Evolutionary conservation across 1,284 basidiomycete species (phyloP).

Genomic region (Rhizoctonia solani): DNA sequence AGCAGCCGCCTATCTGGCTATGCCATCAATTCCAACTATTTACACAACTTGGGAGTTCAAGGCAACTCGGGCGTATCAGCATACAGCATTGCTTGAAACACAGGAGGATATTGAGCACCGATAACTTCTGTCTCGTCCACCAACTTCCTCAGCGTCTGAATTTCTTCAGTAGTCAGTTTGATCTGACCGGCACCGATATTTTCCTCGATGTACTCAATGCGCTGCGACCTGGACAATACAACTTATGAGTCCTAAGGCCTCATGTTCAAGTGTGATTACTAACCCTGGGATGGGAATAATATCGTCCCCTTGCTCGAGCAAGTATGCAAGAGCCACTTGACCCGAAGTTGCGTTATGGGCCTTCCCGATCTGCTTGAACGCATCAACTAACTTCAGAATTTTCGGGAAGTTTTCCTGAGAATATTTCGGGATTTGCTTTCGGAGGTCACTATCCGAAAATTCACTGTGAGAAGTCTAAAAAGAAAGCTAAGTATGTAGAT

Average conservation of each 20-base stretch:
- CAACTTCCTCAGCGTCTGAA: conserved; percentile 47
- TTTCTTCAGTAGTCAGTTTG: conserved; percentile 48
- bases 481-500: neutral
- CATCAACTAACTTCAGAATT: conserved; percentile 56
- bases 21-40: no score
- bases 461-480: conserved; percentile 55
- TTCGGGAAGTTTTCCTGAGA: conserved; percentile 59
- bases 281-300: conserved; percentile 59
- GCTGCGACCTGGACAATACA: conserved; percentile 11
- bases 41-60: no score
- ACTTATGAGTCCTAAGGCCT: neutral
- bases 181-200: conserved; percentile 49
- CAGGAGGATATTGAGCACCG: conserved; percentile 10
- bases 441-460: conserved; percentile 56
- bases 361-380: conserved; percentile 51
- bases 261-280: neutral
- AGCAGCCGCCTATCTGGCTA: no score
- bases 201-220: conserved; percentile 50
- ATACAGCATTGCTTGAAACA: conserved; percentile 7
- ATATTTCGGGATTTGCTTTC: conserved; percentile 42
- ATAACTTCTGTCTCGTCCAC: conserved; percentile 45
- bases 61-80: conserved; percentile 10
- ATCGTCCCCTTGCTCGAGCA: conserved; percentile 57
- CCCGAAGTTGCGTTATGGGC: conserved; percentile 51
- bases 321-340: conserved; percentile 65